These are phyloP conservation scores for Olyra latifolia DNA, from an alignment of 176 grass and related monocot species.

Conservation along the genomic window DNA sequence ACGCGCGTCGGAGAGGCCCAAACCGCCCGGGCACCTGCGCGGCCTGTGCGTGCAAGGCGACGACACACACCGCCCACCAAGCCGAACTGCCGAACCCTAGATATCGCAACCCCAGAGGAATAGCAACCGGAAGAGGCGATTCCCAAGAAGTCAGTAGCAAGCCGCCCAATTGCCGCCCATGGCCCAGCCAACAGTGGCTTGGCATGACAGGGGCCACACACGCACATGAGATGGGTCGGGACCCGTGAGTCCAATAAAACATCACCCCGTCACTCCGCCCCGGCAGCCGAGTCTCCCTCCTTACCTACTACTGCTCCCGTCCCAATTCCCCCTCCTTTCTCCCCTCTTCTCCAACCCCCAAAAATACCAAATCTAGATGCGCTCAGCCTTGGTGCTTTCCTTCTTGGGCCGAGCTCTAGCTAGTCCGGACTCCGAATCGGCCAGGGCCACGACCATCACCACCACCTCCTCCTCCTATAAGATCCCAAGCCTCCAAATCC, in stretches of 20 bases:
- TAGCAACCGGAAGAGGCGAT: neutral
- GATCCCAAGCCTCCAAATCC: slow-evolving; percentile 8
- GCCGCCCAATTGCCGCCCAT: neutral
- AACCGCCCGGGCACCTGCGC: too few species aligned
- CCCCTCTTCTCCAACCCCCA: neutral
- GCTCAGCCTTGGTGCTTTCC: slow-evolving; percentile 12
- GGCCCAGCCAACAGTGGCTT: neutral
- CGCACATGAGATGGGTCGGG: slow-evolving; percentile 1
- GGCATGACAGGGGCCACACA: too few species aligned
- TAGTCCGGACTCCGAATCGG: neutral
- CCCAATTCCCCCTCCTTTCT: neutral
- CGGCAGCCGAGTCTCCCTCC: neutral
- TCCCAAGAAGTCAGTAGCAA: neutral
- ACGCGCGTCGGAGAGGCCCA: too few species aligned
- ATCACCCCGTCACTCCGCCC: neutral
- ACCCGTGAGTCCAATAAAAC: slow-evolving; percentile 13
- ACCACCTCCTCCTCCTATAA: neutral
- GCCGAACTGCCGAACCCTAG: too few species aligned
- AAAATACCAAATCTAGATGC: slow-evolving; percentile 9
- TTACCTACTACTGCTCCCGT: neutral
- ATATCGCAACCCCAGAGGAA: too few species aligned
- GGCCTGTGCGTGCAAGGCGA: too few species aligned
- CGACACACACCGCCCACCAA: too few species aligned
- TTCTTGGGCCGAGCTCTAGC: slow-evolving; percentile 42
- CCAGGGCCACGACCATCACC: neutral